Base-by-base conservation (phyloP, 2,329 filamentous ascomycete genomes). In the Paraphaeosphaeria minitans region DNA sequence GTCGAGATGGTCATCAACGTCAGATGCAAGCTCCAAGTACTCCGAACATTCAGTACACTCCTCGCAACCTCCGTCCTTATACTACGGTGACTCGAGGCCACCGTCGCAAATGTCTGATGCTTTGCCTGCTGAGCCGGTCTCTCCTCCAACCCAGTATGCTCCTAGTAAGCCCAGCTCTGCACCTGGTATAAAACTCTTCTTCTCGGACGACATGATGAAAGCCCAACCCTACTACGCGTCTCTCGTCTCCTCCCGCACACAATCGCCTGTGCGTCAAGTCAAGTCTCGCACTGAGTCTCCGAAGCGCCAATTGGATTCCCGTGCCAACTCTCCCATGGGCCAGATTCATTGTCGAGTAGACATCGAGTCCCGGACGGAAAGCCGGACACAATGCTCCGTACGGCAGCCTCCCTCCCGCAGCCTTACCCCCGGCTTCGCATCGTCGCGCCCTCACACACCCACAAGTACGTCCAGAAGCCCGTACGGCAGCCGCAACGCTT, bases 1-100 rank as follows among this genome's bases (percentile, higher is more conserved):
- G 10, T 59, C 65, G 39, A 63, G 67, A 33, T 72, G 67, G 62
- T 75, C 73, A 9, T 58, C 65, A 41, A 60, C 57, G 19, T 71
- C 68, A 29, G 59, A 49, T 1, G 60, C 67, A 29, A 72, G 72
- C 50, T 74, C 73, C 8, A 55, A 59, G 13, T 67, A 65, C 33
- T 75, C 72, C 8, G 66, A 74, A 9, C 35, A 58, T 19, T 56
- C 59, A 1, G 24, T 60, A 4, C 31, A 24, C n/a, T 60, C 58
- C 9, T 53, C 51, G 13, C 41, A 57, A 21, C 59, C 64, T 14
- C 64, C 62, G 12, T 73, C 71, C 3, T 55, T 74, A 14, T 66
- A 69, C 51, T 67, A 66, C 29, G 58, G 70, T 51, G 65, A 65
- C 51, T 73, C 72, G 0, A 65, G 53, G 39, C 69, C 50, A 21